Percentiles rank a stretch among this genome's conserved stretches.
Conservation (phyloP, 768 basidiomycete genomes). For the Amanita rimosa region DNA sequence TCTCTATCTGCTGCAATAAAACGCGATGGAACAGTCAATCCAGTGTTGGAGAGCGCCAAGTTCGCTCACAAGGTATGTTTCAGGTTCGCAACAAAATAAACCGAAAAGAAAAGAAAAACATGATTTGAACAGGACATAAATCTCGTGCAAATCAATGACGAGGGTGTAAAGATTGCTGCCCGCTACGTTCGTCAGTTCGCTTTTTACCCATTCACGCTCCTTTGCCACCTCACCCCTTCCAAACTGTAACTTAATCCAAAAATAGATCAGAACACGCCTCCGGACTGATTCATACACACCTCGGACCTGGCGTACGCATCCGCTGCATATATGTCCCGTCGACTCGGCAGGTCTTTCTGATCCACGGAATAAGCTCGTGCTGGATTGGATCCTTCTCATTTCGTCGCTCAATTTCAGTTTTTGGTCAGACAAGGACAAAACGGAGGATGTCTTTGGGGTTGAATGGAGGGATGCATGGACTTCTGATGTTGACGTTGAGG, state of each 20-base stretch:
- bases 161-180: slow-evolving; percentile 57
- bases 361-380: slow-evolving; percentile 41
- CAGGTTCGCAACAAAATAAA: neutral
- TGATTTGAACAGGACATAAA: slow-evolving; percentile 36
- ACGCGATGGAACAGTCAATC: slow-evolving; percentile 28
- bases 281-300: slow-evolving; percentile 60
- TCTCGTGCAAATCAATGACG: slow-evolving; percentile 46
- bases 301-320: slow-evolving; percentile 70
- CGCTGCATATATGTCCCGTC: slow-evolving; percentile 61
- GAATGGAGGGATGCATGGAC: slow-evolving; percentile 68
- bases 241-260: slow-evolving; percentile 4
- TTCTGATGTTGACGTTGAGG: slow-evolving; percentile 8
- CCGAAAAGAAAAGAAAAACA: neutral
- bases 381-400: slow-evolving; percentile 86
- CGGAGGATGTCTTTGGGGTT: slow-evolving; percentile 57
- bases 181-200: slow-evolving; percentile 36
- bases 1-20: slow-evolving; percentile 9
- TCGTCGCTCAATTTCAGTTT: slow-evolving; percentile 83
- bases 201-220: slow-evolving; percentile 1
- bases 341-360: slow-evolving; percentile 46
- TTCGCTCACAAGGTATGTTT: slow-evolving; percentile 44
- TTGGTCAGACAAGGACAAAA: slow-evolving; percentile 67
- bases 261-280: slow-evolving; percentile 52
- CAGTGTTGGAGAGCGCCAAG: slow-evolving; percentile 47
- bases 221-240: neutral